Evolutionary conservation across 768 basidiomycete genomes (phyloP).

Genomic region (Rubroboletus satanas): DNA sequence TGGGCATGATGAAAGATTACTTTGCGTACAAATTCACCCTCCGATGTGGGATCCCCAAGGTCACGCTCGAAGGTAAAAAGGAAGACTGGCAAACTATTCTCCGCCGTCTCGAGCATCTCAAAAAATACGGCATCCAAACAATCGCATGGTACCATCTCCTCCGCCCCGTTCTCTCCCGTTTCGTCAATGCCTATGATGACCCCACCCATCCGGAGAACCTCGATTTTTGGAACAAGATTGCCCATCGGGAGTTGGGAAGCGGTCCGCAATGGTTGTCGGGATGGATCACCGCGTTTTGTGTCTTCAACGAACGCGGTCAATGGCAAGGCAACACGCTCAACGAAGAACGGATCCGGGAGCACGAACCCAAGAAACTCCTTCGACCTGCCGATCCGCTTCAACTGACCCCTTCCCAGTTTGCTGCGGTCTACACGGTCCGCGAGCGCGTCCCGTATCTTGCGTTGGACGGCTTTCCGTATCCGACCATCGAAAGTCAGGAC

Average conservation of each 20-base stretch:
- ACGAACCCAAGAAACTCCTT: constrained; percentile 31
- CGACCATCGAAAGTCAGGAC: constrained; percentile 25
- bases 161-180: constrained; percentile 36
- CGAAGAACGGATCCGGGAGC: constrained; percentile 26
- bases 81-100: constrained; percentile 39
- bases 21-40: constrained; percentile 33
- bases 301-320: constrained; percentile 28
- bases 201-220: constrained; percentile 28
- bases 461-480: constrained; percentile 29
- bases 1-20: constrained; percentile 41
- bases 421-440: constrained; percentile 24
- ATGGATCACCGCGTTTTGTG: constrained; percentile 40
- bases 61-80: constrained; percentile 42
- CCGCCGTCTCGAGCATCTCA: constrained; percentile 36
- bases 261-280: constrained; percentile 35
- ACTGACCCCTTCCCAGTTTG: constrained; percentile 24
- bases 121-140: constrained; percentile 34
- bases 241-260: constrained; percentile 25
- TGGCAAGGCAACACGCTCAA: constrained; percentile 33
- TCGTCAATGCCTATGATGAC: constrained; percentile 35
- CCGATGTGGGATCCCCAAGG: constrained; percentile 40
- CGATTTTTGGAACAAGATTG: constrained; percentile 39
- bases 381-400: constrained; percentile 27
- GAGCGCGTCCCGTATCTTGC: constrained; percentile 19
- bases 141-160: constrained; percentile 40